These are phyloP conservation scores for Gynostemma pentaphyllum DNA, from an alignment of 306 rosid genomes.

Conservation along the genomic window DNA sequence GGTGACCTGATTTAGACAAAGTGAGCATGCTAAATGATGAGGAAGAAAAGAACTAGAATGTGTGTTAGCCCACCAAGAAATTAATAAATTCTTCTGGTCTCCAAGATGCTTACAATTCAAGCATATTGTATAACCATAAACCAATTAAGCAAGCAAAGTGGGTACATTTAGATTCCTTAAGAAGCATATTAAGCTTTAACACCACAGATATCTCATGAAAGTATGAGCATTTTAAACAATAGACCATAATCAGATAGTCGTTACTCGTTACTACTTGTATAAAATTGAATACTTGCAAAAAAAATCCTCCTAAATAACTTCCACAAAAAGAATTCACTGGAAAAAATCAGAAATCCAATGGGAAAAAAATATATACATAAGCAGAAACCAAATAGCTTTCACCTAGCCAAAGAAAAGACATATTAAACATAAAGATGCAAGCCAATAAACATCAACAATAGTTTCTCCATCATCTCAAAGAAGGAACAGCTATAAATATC, in stretches of 20 bases:
- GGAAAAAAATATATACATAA: background rate
- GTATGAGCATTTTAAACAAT: background rate
- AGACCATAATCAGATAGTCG: background rate
- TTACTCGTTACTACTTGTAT: background rate
- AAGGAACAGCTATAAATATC: background rate
- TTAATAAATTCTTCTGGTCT: background rate
- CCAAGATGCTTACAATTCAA: background rate
- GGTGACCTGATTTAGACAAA: background rate
- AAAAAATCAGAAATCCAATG: background rate
- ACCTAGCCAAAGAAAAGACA: background rate
- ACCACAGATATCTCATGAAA: background rate
- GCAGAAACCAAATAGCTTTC: background rate
- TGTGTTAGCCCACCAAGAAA: background rate
- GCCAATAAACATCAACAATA: background rate
- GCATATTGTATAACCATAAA: background rate
- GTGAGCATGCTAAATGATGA: background rate
- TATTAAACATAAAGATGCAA: background rate
- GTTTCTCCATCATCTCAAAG: background rate
- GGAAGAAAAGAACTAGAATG: background rate
- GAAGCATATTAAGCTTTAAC: background rate
- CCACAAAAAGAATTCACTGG: background rate
- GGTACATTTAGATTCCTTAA: background rate
- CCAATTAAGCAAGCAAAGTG: background rate
- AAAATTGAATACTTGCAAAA: background rate
- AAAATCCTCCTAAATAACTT: background rate